Base-by-base conservation (phyloP, 179 eudicot genomes). In the Beta lomatogona region DNA sequence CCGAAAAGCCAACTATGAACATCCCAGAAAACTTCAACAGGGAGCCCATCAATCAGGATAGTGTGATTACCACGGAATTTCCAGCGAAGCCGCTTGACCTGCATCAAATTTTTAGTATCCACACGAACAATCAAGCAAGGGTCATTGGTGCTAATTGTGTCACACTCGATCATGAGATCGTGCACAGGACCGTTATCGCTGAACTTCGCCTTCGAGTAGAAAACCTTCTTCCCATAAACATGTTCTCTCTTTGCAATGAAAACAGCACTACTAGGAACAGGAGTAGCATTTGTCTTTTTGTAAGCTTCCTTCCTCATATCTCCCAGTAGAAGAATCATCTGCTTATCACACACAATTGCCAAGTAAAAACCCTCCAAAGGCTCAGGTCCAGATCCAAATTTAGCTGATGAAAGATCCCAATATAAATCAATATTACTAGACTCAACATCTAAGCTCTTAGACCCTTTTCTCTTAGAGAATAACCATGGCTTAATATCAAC, bases 11-110 rank as follows among this genome's bases (percentile, higher is more conserved):
- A 92, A 82, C 87, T 89, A 85, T 91, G 88, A 75, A 92, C 94
- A 91, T 92, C 97, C 97, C 97, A 92, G 73, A 86, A 90, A 14
- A 92, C 88, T 79, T 92, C 97, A 3, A 92, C 91, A 8, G 88
- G 87, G 9, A 91, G 79, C 65, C 94, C 91, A 84, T 92, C 93
- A 78, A 92, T 89, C 84, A 88, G 75, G 46, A 92, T 87, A 18
- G 93, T 89, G 36, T 89, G 86, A 73, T 92, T 92, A 44, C 97
- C 97, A 36, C 97, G 83, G 75, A 93, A 93, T 71, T 93, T 93
- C 97, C 97, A 93, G 44, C 79, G 73, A n/a, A 93, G 90, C 53
- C 85, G 83, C 86, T 87, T 91, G 82, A 93, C 93, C 76, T 90
- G 89, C 94, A 91, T 83, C 88, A 93, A 80, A 57, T 83, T 84